A percentile compares a stretch with the other conserved stretches of the same genome.
Evolutionary conservation across 1,139 yeast species (phyloP).

Genomic region (Geotrichum carabidarum): DNA sequence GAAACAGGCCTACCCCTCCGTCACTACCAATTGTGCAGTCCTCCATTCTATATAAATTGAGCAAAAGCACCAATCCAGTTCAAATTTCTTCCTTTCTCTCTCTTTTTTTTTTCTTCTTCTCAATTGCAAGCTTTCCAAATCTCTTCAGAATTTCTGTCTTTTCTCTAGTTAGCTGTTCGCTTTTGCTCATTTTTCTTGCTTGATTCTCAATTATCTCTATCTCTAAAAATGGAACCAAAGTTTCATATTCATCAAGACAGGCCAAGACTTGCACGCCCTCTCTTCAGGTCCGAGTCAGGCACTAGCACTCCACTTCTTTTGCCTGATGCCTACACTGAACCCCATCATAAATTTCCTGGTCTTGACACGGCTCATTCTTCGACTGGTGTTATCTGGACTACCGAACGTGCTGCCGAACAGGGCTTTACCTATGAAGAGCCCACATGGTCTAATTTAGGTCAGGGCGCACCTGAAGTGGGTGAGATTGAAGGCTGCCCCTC

Average conservation of each 20-base stretch:
- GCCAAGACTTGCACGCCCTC: background rate
- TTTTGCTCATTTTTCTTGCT: background rate
- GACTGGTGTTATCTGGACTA: slow-evolving; percentile 67
- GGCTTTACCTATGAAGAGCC: slow-evolving; percentile 50
- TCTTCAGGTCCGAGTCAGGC: slow-evolving; percentile 31
- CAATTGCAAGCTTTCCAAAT: background rate
- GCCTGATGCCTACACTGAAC: slow-evolving; percentile 33
- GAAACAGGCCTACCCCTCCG: too few relatives aligned
- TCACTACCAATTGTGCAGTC: too few relatives aligned
- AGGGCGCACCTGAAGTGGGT: slow-evolving; percentile 69
- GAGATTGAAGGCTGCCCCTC: slow-evolving; percentile 58
- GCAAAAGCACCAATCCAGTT: too few relatives aligned
- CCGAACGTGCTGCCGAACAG: slow-evolving; percentile 59
- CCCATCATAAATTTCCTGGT: slow-evolving; percentile 49
- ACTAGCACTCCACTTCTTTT: slow-evolving; percentile 33
- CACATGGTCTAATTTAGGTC: slow-evolving; percentile 62
- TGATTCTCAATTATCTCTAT: background rate
- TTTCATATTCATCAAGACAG: slow-evolving; percentile 15
- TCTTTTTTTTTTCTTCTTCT: background rate
- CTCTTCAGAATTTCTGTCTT: background rate
- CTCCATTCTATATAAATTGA: too few relatives aligned
- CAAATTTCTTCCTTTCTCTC: too few relatives aligned
- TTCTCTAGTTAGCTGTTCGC: background rate
- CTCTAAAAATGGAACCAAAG: background rate
- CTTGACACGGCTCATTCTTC: slow-evolving; percentile 58